Conservation (phyloP, 805 yeast species). For the Starmera pachycereana region DNA sequence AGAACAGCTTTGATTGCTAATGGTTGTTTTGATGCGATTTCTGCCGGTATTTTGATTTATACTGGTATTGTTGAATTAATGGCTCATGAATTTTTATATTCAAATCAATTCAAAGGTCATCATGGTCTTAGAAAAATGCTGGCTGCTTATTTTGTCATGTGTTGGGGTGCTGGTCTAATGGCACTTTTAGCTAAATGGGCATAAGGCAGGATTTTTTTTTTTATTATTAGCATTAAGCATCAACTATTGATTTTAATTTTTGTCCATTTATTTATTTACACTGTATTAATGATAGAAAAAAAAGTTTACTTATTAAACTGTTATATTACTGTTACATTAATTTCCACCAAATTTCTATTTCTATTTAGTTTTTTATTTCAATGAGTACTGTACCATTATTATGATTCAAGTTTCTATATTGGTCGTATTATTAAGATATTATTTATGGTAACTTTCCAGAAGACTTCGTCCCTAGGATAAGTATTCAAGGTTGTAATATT, state of each 20-base stretch:
- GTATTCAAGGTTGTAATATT: too few species aligned
- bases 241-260: too few species aligned
- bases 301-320: too few species aligned
- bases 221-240: too few species aligned
- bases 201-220: constrained; percentile 12
- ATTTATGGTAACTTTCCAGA: too few species aligned
- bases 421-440: too few species aligned
- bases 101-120: constrained; percentile 55
- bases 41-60: constrained; percentile 70
- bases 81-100: constrained; percentile 64
- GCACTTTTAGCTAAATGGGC: constrained; percentile 73
- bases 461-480: too few species aligned
- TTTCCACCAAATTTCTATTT: too few species aligned
- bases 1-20: constrained; percentile 50
- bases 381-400: too few species aligned
- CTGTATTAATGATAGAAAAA: background rate
- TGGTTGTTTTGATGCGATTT: constrained; percentile 66
- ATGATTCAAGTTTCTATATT: too few species aligned
- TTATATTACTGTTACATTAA: too few species aligned
- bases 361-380: too few species aligned
- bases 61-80: constrained; percentile 70
- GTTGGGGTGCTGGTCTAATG: constrained; percentile 66
- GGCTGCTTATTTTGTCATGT: constrained; percentile 41
- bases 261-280: background rate
- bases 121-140: constrained; percentile 41